Base-by-base conservation (phyloP, 2,329 filamentous ascomycete genomes). In the Cryphonectria japonica region DNA sequence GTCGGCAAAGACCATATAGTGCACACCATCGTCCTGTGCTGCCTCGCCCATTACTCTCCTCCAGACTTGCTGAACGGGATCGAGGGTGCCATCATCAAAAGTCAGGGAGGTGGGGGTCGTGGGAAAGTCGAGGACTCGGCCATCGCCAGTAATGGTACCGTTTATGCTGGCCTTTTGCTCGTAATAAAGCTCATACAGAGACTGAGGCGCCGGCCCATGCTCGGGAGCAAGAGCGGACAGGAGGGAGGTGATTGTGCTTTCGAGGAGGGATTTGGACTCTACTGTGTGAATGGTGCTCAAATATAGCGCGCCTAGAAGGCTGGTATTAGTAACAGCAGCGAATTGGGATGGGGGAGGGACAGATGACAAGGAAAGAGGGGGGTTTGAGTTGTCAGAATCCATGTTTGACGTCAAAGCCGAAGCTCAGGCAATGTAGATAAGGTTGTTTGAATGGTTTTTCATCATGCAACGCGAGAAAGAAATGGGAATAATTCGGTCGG, bases 371-470 rank as follows among this genome's bases (percentile, higher is more conserved):
- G 63, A 29, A 68, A 41, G 67, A 70, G 34, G 73, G 68, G 73
- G 43, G 8, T 9, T 69, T 74, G 75, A 78, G 82, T 83, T 93
- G 91, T 95, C 91, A 95, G 92, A 94, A 89, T 72, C 88, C 88
- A 86, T 86, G 80, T 86, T 87, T 87, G 66, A 96, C 94, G 90
- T 97, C 95, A 97, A 92, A 78, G 84, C 84, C 87, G 87, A 82
- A 84, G 84, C 92, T 97, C 95, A 95, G 95, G 93, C 94, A 98
- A 98, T 98, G 95, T 98, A 98, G 95, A 98, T 98, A 98, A 98
- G 95, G 82, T 86, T 85, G 83, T 82, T 88, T 83, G 82, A 82
- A 86, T 97, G 26, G 65, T 52, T 67, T 67, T 65, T 73, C 95
- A 98, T 98, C 95, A 94, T 92, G 86, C 87, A 82, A 86, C 82